Conservation (phyloP, 352 stramenopile species). For the Pythium phragmitis region DNA sequence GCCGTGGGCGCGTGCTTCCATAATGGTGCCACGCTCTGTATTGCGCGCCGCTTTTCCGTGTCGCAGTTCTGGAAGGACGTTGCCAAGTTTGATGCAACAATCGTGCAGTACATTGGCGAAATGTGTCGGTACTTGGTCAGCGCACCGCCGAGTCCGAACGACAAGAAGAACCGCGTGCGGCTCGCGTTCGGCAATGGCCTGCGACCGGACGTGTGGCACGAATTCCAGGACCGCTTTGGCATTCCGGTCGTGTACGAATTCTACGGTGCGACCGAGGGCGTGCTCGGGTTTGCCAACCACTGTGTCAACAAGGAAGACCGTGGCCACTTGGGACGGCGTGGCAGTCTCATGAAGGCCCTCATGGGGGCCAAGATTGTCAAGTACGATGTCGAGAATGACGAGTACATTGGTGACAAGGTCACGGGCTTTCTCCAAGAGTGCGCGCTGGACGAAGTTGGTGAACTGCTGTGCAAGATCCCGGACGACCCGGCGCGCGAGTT, state of each 20-base stretch:
- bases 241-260: constrained; percentile 91
- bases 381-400: constrained; percentile 65
- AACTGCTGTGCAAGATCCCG: constrained; percentile 68
- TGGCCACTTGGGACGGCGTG: constrained; percentile 65
- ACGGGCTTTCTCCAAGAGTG: constrained; percentile 55
- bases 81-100: constrained; percentile 56
- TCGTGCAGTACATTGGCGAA: constrained; percentile 92
- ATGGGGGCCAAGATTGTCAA: constrained; percentile 70
- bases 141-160: constrained; percentile 40
- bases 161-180: constrained; percentile 70
- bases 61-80: constrained; percentile 80
- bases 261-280: constrained; percentile 90
- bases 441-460: constrained; percentile 59
- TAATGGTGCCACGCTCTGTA: constrained; percentile 64
- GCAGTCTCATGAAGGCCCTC: constrained; percentile 51
- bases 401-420: constrained; percentile 55
- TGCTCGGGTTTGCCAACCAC: constrained; percentile 78
- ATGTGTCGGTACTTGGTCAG: constrained; percentile 88
- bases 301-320: constrained; percentile 58
- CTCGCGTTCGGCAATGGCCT: constrained; percentile 91
- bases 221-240: constrained; percentile 86
- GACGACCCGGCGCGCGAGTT: constrained; percentile 70
- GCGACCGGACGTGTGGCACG: constrained; percentile 84
- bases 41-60: constrained; percentile 76
- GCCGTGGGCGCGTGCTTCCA: constrained; percentile 81